These are phyloP conservation scores for Backusella tarrabulga DNA, from an alignment of 192 early-diverging fungal species.

Conservation along the genomic window DNA sequence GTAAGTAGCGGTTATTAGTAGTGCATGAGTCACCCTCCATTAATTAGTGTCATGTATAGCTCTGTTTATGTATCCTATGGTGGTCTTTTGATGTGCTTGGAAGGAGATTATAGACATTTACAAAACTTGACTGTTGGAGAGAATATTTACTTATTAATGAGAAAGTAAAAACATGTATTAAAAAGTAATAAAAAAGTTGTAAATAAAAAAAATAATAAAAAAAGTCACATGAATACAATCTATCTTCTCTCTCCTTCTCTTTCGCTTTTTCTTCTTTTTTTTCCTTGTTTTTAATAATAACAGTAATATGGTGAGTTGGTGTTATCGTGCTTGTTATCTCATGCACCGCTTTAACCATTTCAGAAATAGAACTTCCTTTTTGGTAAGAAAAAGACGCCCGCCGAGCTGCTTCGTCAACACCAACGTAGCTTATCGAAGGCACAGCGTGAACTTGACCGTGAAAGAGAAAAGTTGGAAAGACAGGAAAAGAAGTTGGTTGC, in stretches of 20 bases:
- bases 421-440: slow-evolving; percentile 85
- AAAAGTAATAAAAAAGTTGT: background rate
- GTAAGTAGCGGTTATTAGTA: slow-evolving; percentile 50
- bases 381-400: slow-evolving; percentile 80
- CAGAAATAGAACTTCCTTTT: slow-evolving; percentile 61
- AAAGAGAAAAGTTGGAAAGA: slow-evolving; percentile 82
- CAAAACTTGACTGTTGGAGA: slow-evolving; percentile 85
- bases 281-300: no score
- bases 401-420: slow-evolving; percentile 90
- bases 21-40: background rate
- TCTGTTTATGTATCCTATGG: slow-evolving; percentile 91
- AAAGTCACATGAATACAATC: background rate
- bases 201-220: background rate
- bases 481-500: slow-evolving; percentile 95
- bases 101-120: slow-evolving; percentile 82
- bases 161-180: slow-evolving; percentile 46
- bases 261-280: background rate
- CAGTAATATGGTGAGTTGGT: no score
- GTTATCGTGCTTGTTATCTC: background rate
- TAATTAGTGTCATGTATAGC: slow-evolving; percentile 34
- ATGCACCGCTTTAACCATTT: background rate
- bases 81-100: slow-evolving; percentile 87
- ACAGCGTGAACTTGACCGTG: slow-evolving; percentile 89
- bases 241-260: no score
- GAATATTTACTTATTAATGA: slow-evolving; percentile 88